Base-by-base conservation (phyloP, 257 asterid genomes). In the Jaltomata sinuosa region DNA sequence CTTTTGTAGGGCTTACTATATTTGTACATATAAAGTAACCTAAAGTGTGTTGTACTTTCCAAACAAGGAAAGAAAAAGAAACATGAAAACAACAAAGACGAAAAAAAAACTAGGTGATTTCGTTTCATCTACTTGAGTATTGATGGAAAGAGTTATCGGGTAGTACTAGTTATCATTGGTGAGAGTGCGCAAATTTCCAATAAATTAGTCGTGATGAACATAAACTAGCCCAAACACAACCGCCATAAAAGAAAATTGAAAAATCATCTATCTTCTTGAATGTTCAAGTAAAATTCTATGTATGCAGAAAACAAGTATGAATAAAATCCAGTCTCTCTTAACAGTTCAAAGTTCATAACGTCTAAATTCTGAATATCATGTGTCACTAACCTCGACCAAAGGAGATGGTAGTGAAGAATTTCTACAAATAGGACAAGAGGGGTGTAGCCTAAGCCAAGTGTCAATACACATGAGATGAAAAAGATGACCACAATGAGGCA, bases 351-450 rank as follows among this genome's bases (percentile, higher is more conserved):
- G 10, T 8, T 78, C 8, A 11, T 1, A 71, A n/a, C 11, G 0
- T n/a, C 11, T 40, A 40, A 71, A 71, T n/a, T 71, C 0, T 11
- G 21, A 11, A 71, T n/a, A n/a, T 62, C 40, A 62, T 40, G 32
- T 40, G 16, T 40, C 16, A 40, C 7, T 32, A 0, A 54, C 31
- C 42, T 55, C 27, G 29, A 45, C 72, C 5, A 79, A 65, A 64
- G 87, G 85, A 59, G 86, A 54, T 6, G 74, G 36, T 9, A n/a
- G 47, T 3, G 92, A 88, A 12, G 93, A 91, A 71, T 82, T 89
- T 64, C 95, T 86, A 62, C 97, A 94, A 67, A 92, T 83, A 31
- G 97, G 97, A n/a, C 97, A 94, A 18, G 92, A 85, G 6, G 92
- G 85, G 25, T 89, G 88, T 4, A 84, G 82, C 84, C 86, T 88